phyloP scores from a whole-genome alignment of 2,329 filamentous ascomycete genomes.

The Colletotrichum orchidophilum region DNA sequence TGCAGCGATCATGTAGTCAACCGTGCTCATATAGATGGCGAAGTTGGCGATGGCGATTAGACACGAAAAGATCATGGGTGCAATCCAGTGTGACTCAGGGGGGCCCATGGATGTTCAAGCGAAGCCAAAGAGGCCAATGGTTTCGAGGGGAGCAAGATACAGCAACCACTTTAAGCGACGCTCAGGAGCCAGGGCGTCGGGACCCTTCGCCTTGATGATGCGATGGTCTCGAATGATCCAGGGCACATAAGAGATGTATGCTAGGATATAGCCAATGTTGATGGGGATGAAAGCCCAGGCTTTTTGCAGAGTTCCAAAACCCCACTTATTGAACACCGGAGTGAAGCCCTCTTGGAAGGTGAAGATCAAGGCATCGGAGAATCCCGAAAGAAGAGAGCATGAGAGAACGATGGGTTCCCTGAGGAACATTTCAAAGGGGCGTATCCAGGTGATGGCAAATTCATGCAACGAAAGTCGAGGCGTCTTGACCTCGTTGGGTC shows the following conservation, averaged over 20 bases:
- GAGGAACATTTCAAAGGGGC: slow-evolving; percentile 71
- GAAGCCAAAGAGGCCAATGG: slow-evolving; percentile 70
- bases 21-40: slow-evolving; percentile 71
- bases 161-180: slow-evolving; percentile 68
- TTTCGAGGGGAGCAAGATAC: slow-evolving; percentile 66
- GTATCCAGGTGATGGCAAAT: slow-evolving; percentile 60
- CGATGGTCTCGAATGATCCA: slow-evolving; percentile 51
- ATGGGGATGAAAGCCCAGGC: slow-evolving; percentile 39
- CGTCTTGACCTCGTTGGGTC: slow-evolving; percentile 57
- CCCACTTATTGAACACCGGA: slow-evolving; percentile 68
- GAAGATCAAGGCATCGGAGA: slow-evolving; percentile 73
- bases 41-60: slow-evolving; percentile 72
- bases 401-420: slow-evolving; percentile 72
- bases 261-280: slow-evolving; percentile 63
- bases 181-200: slow-evolving; percentile 55
- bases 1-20: slow-evolving; percentile 73
- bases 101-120: slow-evolving; percentile 67
- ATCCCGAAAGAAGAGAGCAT: slow-evolving; percentile 69
- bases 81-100: slow-evolving; percentile 67
- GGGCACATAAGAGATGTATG: slow-evolving; percentile 65
- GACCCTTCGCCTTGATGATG: slow-evolving; percentile 54
- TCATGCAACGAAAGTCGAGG: slow-evolving; percentile 52
- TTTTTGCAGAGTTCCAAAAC: slow-evolving; percentile 53
- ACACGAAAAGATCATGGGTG: slow-evolving; percentile 66
- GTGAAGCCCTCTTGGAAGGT: slow-evolving; percentile 72